phyloP scores from a whole-genome alignment of 495 filamentous ascomycete genomes.

The Penicillium lividum region DNA sequence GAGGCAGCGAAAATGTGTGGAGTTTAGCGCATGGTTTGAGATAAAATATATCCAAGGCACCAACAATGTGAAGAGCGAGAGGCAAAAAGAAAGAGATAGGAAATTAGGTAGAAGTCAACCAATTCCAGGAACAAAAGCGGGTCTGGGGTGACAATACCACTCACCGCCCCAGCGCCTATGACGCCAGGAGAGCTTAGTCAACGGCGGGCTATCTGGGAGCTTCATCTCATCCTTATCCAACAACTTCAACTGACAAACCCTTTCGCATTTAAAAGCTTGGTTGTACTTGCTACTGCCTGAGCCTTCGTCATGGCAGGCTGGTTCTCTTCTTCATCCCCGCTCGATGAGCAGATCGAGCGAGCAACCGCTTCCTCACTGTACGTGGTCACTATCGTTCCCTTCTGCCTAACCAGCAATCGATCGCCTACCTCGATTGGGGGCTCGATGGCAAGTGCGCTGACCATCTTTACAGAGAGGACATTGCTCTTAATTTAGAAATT shows the following conservation, averaged over 20 bases:
- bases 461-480: conserved; percentile 71
- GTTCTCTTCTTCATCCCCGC: conserved; percentile 83
- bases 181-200: conserved; percentile 35
- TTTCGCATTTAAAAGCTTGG: conserved; percentile 5
- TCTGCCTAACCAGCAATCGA: conserved; percentile 6
- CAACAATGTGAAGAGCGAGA: conserved; percentile 5
- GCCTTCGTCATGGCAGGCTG: conserved; percentile 75
- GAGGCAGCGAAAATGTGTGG: conserved; percentile 17
- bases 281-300: background rate
- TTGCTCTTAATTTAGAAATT: conserved; percentile 94
- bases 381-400: conserved; percentile 17
- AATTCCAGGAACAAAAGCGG: conserved; percentile 24
- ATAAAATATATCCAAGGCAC: conserved; percentile 8
- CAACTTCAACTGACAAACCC: background rate
- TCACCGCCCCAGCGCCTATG: conserved; percentile 36
- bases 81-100: conserved; percentile 15
- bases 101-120: conserved; percentile 12
- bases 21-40: conserved; percentile 31
- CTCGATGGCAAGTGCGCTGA: background rate
- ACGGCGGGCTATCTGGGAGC: conserved; percentile 28
- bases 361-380: conserved; percentile 93
- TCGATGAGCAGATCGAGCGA: conserved; percentile 95
- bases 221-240: conserved; percentile 19
- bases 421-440: background rate
- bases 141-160: conserved; percentile 29